A percentile compares a stretch with the other conserved stretches of the same genome.
Conservation (phyloP, 2,329 filamentous ascomycete species). For the Monilinia polystroma region DNA sequence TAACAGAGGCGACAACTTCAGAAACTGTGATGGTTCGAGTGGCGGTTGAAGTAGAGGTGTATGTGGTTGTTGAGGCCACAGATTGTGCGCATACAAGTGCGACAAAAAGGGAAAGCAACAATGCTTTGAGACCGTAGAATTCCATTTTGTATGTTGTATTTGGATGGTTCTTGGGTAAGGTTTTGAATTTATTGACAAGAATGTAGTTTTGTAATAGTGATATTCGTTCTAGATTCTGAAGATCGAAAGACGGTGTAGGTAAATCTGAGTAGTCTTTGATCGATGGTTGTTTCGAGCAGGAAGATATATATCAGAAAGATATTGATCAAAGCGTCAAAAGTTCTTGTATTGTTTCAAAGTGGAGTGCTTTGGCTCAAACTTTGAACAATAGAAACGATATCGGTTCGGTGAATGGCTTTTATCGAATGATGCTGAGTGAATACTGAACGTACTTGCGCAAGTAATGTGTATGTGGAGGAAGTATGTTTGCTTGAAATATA, state of each 20-base stretch:
- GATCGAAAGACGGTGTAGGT: constrained; percentile 5
- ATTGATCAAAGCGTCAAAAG: constrained; percentile 10
- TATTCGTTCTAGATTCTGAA: constrained; percentile 3
- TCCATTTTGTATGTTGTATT: constrained; percentile 19
- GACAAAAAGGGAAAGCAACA: constrained; percentile 20
- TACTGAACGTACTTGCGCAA: constrained; percentile 9
- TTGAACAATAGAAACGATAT: constrained; percentile 9
- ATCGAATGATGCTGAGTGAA: constrained; percentile 5
- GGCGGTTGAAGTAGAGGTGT: constrained; percentile 7
- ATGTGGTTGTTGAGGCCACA: constrained; percentile 3
- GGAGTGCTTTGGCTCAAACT: constrained; percentile 5
- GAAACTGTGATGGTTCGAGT: constrained; percentile 21
- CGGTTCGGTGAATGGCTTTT: background rate
- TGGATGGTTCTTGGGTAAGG: background rate
- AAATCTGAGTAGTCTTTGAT: background rate
- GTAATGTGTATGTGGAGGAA: background rate
- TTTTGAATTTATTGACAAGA: constrained; percentile 15
- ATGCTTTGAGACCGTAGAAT: constrained; percentile 16
- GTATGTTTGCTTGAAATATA: background rate
- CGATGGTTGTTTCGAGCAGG: constrained; percentile 2
- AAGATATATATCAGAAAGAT: constrained; percentile 18
- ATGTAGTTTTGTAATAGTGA: background rate
- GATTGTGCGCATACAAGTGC: constrained; percentile 19
- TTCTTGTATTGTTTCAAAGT: constrained; percentile 14
- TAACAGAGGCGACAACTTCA: constrained; percentile 14